These are phyloP conservation scores for Thelonectria rubi DNA, from an alignment of 2,329 filamentous ascomycete genomes.

Conservation along the genomic window DNA sequence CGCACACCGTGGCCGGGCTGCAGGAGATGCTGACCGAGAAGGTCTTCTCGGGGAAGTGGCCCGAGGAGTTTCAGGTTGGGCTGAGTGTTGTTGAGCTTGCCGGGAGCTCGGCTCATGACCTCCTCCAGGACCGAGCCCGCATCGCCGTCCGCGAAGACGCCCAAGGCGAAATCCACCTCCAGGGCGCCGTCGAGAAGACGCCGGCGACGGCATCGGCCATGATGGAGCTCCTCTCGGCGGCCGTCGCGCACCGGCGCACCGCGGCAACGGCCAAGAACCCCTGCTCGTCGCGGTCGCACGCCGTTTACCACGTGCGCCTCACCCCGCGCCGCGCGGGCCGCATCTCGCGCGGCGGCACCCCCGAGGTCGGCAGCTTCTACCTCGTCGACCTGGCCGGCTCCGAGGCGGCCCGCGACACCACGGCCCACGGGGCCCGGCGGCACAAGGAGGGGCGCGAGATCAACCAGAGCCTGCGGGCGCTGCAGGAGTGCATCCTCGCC, in stretches of 20 bases:
- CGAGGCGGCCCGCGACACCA: constrained; percentile 56
- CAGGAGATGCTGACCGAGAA: constrained; percentile 52
- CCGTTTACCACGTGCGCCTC: constrained; percentile 58
- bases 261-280: constrained; percentile 57
- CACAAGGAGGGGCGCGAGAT: constrained; percentile 59
- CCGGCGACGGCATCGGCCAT: too few species aligned
- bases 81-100: constrained; percentile 52
- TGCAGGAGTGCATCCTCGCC: constrained; percentile 63
- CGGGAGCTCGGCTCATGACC: constrained; percentile 49
- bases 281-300: constrained; percentile 58
- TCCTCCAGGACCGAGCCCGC: constrained; percentile 52
- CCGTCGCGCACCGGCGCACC: constrained; percentile 52
- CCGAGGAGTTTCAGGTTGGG: constrained; percentile 45
- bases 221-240: constrained; percentile 52
- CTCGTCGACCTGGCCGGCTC: constrained; percentile 60
- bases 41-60: constrained; percentile 41
- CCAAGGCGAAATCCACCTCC: constrained; percentile 54
- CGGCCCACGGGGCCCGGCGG: constrained; percentile 51
- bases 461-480: constrained; percentile 57
- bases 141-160: constrained; percentile 58
- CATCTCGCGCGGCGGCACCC: constrained; percentile 16
- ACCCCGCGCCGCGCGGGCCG: constrained; percentile 40
- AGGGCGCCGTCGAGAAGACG: too few species aligned
- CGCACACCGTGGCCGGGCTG: constrained; percentile 53
- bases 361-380: constrained; percentile 55